Evolutionary conservation across 164 flowering plant species (phyloP).

Genomic region (Piper longum): DNA sequence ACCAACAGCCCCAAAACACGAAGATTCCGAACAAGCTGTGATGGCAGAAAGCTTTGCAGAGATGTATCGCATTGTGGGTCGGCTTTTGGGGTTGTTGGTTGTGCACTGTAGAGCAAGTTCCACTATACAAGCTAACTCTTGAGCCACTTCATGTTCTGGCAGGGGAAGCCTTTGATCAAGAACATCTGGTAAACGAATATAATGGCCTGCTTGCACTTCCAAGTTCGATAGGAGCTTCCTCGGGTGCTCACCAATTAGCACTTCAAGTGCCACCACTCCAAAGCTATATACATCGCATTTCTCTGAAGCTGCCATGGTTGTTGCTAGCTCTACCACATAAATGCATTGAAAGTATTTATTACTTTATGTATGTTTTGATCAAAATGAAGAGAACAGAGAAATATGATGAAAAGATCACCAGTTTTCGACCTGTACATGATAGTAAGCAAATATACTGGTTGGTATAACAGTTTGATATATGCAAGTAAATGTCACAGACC

Average conservation of each 20-base stretch:
- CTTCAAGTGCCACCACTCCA: slow-evolving; percentile 9
- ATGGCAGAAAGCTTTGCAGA: slow-evolving; percentile 4
- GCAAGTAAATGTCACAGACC: no score
- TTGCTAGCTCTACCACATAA: slow-evolving; percentile 8
- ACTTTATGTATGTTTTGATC: not conserved
- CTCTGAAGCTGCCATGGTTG: slow-evolving; percentile 5
- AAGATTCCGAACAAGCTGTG: not conserved
- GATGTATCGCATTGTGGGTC: slow-evolving; percentile 13
- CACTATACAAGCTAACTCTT: slow-evolving; percentile 4
- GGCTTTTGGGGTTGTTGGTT: slow-evolving; percentile 4
- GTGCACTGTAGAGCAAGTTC: slow-evolving; percentile 11
- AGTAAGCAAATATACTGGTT: no score
- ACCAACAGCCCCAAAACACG: no score
- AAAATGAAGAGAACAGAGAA: not conserved
- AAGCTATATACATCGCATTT: slow-evolving; percentile 12
- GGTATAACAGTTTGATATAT: no score
- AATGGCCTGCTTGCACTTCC: not conserved
- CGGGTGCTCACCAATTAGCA: slow-evolving; percentile 10
- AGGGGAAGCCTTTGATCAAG: slow-evolving; percentile 11
- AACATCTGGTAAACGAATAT: not conserved
- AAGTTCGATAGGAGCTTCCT: slow-evolving; percentile 8
- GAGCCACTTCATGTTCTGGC: slow-evolving; percentile 6
- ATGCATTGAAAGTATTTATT: not conserved
- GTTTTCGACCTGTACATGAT: no score
- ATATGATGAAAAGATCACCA: no score